Conservation (phyloP, 768 basidiomycete species). For the Collybia sp. region DNA sequence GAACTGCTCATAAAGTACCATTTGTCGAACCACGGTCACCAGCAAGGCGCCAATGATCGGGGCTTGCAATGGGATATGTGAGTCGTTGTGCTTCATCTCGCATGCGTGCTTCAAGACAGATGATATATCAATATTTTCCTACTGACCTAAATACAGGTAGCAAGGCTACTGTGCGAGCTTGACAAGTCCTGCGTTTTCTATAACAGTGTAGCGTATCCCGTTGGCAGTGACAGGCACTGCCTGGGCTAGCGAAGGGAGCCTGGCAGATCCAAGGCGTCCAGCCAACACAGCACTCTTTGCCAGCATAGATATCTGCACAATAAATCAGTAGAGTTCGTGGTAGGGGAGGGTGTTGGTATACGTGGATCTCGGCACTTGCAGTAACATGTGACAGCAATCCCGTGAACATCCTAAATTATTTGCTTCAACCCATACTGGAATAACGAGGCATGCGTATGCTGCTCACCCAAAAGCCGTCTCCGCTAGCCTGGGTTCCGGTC, state of each 20-base stretch:
- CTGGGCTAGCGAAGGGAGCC: neutral
- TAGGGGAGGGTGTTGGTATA: slow-evolving; percentile 12
- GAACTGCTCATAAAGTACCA: no score
- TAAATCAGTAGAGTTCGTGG: neutral
- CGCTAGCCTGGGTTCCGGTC: slow-evolving; percentile 29
- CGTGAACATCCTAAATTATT: slow-evolving; percentile 27
- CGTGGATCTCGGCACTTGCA: slow-evolving; percentile 39
- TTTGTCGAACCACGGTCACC: no score
- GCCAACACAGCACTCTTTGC: neutral
- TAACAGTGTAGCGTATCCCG: neutral
- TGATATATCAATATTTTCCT: no score
- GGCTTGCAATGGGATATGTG: no score
- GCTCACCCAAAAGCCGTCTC: slow-evolving; percentile 43
- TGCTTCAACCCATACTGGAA: no score
- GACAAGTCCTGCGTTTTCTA: neutral
- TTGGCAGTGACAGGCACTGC: neutral
- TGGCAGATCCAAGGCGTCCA: neutral
- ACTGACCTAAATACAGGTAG: no score
- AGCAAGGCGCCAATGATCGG: no score
- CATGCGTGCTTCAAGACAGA: no score
- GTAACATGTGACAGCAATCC: slow-evolving; percentile 32
- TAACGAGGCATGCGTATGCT: neutral
- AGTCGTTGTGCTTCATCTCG: no score
- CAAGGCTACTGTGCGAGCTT: neutral
- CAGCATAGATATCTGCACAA: neutral